Conservation (phyloP, 768 basidiomycete species). For the Leccinum uliginosum region DNA sequence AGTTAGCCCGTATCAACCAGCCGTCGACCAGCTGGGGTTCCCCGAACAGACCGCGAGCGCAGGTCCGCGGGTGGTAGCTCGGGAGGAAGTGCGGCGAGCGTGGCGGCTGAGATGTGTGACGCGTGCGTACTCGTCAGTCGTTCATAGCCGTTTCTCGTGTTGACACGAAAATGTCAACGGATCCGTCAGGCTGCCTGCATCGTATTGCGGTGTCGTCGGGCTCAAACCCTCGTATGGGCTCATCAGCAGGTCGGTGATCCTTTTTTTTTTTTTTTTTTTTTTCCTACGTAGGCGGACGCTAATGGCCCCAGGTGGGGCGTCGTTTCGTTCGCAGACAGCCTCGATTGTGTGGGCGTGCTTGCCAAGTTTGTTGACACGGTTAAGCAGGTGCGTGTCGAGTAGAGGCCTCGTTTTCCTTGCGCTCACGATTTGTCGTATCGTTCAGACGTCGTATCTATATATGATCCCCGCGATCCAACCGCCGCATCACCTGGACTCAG, state of each 20-base stretch:
- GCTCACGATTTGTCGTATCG: neutral
- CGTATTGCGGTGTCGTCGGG: conserved; percentile 90
- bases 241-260: conserved; percentile 63
- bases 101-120: conserved; percentile 77
- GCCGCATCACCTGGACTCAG: conserved; percentile 45
- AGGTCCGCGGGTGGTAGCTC: conserved; percentile 90
- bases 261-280: neutral
- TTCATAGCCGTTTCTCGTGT: neutral
- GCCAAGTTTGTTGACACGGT: conserved; percentile 49
- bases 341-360: conserved; percentile 91
- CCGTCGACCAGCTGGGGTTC: conserved; percentile 11
- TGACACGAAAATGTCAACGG: conserved; percentile 36
- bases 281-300: conserved; percentile 1
- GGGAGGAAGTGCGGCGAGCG: conserved; percentile 92
- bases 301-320: conserved; percentile 68
- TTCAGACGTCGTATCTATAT: conserved; percentile 34
- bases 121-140: conserved; percentile 49
- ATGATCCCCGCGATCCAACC: conserved; percentile 75
- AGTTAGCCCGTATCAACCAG: conserved; percentile 61
- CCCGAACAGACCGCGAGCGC: conserved; percentile 32
- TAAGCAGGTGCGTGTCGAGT: conserved; percentile 33
- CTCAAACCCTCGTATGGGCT: conserved; percentile 95
- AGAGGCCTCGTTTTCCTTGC: neutral
- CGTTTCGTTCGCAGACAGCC: conserved; percentile 88
- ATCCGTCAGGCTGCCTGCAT: conserved; percentile 87